phyloP scores from a whole-genome alignment of 192 early-diverging fungal genomes.

The Helicostylum pulchrum region DNA sequence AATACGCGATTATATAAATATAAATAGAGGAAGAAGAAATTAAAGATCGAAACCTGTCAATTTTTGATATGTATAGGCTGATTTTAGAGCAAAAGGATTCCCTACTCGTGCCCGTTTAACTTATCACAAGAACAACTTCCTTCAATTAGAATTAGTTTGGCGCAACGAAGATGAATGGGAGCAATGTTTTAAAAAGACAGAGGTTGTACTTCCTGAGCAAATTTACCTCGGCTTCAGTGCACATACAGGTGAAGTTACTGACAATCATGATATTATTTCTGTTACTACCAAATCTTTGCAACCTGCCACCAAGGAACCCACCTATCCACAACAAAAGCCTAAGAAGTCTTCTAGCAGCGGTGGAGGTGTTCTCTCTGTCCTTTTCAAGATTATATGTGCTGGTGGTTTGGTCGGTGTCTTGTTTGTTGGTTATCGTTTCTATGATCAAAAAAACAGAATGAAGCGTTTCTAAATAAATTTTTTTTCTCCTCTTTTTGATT shows the following conservation, averaged over 20 bases:
- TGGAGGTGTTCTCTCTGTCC: constrained; percentile 12
- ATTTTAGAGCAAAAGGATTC: constrained; percentile 68
- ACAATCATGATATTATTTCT: constrained; percentile 47
- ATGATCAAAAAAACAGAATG: constrained; percentile 25
- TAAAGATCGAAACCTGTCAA: too few species aligned
- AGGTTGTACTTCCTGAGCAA: constrained; percentile 68
- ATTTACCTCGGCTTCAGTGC: constrained; percentile 91
- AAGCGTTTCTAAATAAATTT: constrained; percentile 22
- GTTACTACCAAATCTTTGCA: constrained; percentile 30
- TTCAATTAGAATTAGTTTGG: constrained; percentile 38
- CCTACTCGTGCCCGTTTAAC: constrained; percentile 65
- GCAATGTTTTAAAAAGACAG: constrained; percentile 70
- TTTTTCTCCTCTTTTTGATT: too few species aligned
- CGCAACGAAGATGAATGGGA: constrained; percentile 63
- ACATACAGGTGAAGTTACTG: constrained; percentile 82
- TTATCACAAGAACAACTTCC: constrained; percentile 64
- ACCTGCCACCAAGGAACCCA: constrained; percentile 11
- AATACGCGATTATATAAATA: not conserved
- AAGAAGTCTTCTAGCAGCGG: constrained; percentile 2
- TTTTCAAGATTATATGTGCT: constrained; percentile 21
- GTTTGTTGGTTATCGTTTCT: constrained; percentile 27
- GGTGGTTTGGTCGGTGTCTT: constrained; percentile 19
- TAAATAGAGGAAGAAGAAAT: too few species aligned
- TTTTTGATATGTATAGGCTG: constrained; percentile 40
- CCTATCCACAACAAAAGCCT: not conserved